A percentile compares a stretch with the other conserved stretches of the same genome.
These are phyloP conservation scores for Pichia sp. DNA, from an alignment of 1,139 yeast species.

Conservation along the genomic window DNA sequence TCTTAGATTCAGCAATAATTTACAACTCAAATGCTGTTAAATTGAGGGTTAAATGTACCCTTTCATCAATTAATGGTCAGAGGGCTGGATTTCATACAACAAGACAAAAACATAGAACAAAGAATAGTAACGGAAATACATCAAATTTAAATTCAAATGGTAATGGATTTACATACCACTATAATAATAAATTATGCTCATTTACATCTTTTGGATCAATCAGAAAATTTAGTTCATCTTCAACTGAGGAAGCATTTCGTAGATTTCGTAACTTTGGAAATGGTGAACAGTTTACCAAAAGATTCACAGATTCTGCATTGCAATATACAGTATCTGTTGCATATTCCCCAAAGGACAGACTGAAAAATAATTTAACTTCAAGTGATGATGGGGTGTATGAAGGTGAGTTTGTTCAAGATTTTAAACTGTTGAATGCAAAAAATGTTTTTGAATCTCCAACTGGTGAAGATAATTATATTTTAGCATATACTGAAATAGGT, in stretches of 20 bases:
- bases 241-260: constrained; percentile 22
- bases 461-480: constrained; percentile 85
- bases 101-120: constrained; percentile 11
- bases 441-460: constrained; percentile 44
- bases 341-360: constrained; percentile 63
- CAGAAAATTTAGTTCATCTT: constrained; percentile 9
- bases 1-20: constrained; percentile 2
- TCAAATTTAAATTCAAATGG: background rate
- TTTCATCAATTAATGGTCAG: constrained; percentile 1
- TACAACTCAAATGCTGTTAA: background rate
- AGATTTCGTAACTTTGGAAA: constrained; percentile 23
- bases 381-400: constrained; percentile 20
- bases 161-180: background rate
- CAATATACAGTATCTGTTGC: constrained; percentile 60
- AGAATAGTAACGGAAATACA: background rate
- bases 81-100: constrained; percentile 11
- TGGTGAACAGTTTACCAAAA: constrained; percentile 26
- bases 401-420: constrained; percentile 24
- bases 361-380: constrained; percentile 15
- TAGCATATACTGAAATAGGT: constrained; percentile 39
- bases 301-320: constrained; percentile 27
- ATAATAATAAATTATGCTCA: background rate
- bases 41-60: constrained; percentile 6
- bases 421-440: constrained; percentile 18
- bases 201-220: constrained; percentile 7